These are phyloP conservation scores for Leccinum incarnatum DNA, from an alignment of 768 basidiomycete species.

Conservation along the genomic window DNA sequence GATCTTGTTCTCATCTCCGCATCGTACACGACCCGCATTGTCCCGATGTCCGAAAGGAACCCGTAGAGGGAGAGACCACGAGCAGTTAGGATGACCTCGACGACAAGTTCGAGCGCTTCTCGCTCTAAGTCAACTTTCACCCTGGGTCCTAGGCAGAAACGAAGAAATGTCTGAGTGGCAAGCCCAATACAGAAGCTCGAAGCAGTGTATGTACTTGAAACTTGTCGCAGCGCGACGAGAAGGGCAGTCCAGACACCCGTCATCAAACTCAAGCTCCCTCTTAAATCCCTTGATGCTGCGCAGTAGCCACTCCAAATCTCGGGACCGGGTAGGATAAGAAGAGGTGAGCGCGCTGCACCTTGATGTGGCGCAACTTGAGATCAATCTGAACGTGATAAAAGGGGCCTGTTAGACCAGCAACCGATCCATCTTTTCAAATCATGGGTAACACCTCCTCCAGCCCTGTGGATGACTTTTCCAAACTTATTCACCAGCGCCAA, in stretches of 20 bases:
- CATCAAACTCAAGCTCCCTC: background rate
- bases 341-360: background rate
- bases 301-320: background rate
- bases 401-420: background rate
- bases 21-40: background rate
- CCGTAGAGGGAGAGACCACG: background rate
- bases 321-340: background rate
- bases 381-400: background rate
- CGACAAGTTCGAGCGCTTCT: background rate
- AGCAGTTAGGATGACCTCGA: background rate
- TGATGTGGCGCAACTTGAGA: background rate
- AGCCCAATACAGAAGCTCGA: background rate
- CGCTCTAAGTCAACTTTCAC: background rate
- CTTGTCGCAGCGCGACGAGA: background rate
- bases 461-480: background rate
- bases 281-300: background rate
- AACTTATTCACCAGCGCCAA: background rate
- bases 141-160: background rate
- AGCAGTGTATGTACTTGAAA: background rate
- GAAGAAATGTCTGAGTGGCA: background rate
- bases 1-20: background rate
- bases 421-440: background rate
- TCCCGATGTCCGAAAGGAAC: background rate
- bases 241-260: too few species aligned
- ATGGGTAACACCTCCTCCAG: conserved; percentile 5